Base-by-base conservation (phyloP, 805 yeast genomes). In the Cyberlindnera sargentensis region DNA sequence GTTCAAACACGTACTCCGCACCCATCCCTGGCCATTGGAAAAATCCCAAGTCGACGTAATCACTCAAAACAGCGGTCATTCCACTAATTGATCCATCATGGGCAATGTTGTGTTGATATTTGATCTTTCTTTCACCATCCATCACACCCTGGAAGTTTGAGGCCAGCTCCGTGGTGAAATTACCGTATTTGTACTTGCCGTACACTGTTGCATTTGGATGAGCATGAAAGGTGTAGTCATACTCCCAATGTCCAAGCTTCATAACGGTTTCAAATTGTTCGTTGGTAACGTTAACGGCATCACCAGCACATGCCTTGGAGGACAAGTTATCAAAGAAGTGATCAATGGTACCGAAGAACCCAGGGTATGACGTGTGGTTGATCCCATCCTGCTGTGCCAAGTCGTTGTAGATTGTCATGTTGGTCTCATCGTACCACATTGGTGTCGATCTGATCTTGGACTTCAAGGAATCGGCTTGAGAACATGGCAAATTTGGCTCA, bases 1-100 rank as follows among this genome's bases (percentile, higher is more conserved):
- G 44, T 49, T 70, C 73, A 46, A 68, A 63, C 2, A 63, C 63
- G 31, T 66, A 52, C 40, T 70, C 70, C 26, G 73, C 49, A n/a
- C 73, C 75, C 73, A 70, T 68, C 6, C 73, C 75, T 10, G 75
- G 75, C 75, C 75, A 70, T 49, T 70, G 60, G 45, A 70, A 60
- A 23, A 46, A 45, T 15, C 53, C 51, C 25, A 65, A 52, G 11
- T 49, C 47, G 4, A 42, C 32, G 30, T 49, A 56, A 10, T 56
- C 57, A 29, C 66, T 65, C 23, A 70, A 56, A 27, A 68, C 60
- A 1, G 67, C 67, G 9, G 67, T 53, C 34, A 63, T 47, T 5
- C 60, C 63, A 6, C 64, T 49, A 34, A 67, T 43, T 20, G 70
- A 60, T 26, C 75, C 68, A 55, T 68, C 69, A 51, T 71, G 73